These are phyloP conservation scores for Colletotrichum filicis DNA, from an alignment of 2,329 filamentous ascomycete genomes.

Conservation along the genomic window DNA sequence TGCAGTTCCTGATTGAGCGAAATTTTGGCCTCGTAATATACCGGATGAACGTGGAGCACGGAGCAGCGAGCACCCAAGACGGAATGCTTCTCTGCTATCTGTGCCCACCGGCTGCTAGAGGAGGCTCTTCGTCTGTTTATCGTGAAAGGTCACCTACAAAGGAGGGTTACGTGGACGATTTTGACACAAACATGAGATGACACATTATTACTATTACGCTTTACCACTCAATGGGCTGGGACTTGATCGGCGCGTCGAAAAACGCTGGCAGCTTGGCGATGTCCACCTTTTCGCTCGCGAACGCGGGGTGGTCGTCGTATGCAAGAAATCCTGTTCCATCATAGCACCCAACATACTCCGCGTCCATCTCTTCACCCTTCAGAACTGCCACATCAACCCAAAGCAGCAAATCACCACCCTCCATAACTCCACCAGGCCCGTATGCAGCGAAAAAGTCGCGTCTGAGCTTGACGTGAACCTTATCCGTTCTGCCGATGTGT, in stretches of 20 bases:
- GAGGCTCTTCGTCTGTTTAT: background rate
- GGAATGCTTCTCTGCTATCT: background rate
- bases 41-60: background rate
- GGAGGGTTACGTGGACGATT: background rate
- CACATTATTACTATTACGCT: background rate
- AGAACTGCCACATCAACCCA: constrained; percentile 28
- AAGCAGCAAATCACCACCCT: constrained; percentile 27
- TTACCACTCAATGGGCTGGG: constrained; percentile 27
- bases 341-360: constrained; percentile 30
- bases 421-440: constrained; percentile 27
- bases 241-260: constrained; percentile 21
- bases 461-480: constrained; percentile 31
- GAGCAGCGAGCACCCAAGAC: background rate
- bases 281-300: constrained; percentile 11
- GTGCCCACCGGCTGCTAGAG: background rate
- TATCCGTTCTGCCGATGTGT: constrained; percentile 25
- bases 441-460: constrained; percentile 26
- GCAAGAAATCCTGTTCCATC: constrained; percentile 28
- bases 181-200: background rate
- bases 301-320: constrained; percentile 21
- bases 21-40: background rate
- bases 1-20: background rate
- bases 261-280: constrained; percentile 9
- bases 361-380: constrained; percentile 31
- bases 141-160: background rate